A percentile compares a stretch with the other conserved stretches of the same genome.
Conservation (phyloP, 2,329 filamentous ascomycete genomes). For the Hymenoscyphus linearis region DNA sequence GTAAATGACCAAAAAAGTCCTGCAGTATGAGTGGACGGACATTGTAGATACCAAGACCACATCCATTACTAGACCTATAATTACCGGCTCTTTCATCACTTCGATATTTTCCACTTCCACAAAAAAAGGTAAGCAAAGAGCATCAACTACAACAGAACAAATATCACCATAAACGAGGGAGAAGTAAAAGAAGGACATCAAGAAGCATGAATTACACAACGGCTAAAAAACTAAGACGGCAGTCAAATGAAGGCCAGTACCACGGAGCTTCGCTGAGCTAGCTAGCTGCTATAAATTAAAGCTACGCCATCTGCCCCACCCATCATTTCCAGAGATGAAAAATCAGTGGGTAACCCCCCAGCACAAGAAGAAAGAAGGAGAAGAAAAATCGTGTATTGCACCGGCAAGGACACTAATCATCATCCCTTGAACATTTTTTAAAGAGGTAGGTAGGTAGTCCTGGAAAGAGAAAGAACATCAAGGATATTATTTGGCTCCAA, state of each 20-base stretch:
- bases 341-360: constrained; percentile 2
- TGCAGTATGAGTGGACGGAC: too few species aligned
- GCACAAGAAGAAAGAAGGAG: constrained; percentile 24
- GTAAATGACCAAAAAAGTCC: too few species aligned
- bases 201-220: constrained; percentile 34
- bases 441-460: constrained; percentile 6
- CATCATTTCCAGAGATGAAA: background rate
- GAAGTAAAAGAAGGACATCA: constrained; percentile 1
- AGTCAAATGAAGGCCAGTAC: constrained; percentile 11
- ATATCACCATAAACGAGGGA: too few species aligned
- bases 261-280: constrained; percentile 3
- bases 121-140: too few species aligned
- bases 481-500: background rate
- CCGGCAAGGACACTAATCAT: constrained; percentile 4
- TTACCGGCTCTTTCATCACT: too few species aligned
- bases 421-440: constrained; percentile 4
- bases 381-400: constrained; percentile 25
- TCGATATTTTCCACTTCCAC: too few species aligned
- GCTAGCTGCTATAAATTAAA: constrained; percentile 21
- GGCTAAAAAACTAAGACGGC: constrained; percentile 29
- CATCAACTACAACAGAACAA: too few species aligned
- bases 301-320: constrained; percentile 20
- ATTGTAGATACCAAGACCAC: too few species aligned
- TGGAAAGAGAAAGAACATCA: constrained; percentile 6
- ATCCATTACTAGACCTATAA: too few species aligned